Percentiles rank a stretch among this genome's conserved stretches.
Evolutionary conservation across 169 alveolate species (phyloP).

Genomic region (Plasmodium coatneyi): DNA sequence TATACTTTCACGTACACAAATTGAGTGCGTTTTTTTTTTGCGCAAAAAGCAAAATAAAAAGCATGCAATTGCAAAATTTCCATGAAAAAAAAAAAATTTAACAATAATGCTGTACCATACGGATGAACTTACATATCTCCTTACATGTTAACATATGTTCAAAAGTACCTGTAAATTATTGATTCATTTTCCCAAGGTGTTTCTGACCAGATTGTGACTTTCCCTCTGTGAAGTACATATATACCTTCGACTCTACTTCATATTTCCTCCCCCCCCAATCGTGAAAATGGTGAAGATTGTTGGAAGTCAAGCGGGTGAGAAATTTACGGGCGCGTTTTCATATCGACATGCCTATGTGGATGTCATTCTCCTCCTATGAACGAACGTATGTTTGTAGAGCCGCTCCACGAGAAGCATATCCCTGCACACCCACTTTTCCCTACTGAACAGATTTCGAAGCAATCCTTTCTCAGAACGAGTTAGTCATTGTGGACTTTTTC

Average conservation of each 20-base stretch:
- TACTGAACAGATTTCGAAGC: conserved; percentile 80
- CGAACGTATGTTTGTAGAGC: not conserved
- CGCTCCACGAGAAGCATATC: not conserved
- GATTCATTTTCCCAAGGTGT: not conserved
- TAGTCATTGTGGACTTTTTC: conserved; percentile 94
- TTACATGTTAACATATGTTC: not conserved
- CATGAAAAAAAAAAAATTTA: not conserved
- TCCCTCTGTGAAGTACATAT: not conserved
- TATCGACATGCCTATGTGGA: not conserved
- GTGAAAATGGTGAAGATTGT: conserved; percentile 72
- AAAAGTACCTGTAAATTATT: not conserved
- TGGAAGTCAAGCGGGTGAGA: conserved; percentile 71
- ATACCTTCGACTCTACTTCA: not conserved
- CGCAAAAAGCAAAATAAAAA: not conserved
- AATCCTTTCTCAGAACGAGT: conserved; percentile 76
- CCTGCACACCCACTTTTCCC: not conserved
- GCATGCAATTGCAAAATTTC: not conserved
- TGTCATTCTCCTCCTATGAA: not conserved
- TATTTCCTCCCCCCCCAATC: not conserved
- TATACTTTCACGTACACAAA: not conserved
- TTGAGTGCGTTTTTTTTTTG: not conserved
- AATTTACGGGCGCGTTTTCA: not conserved
- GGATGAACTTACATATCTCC: not conserved
- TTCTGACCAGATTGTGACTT: not conserved
- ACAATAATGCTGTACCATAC: not conserved